Percentiles rank a stretch among this genome's conserved stretches.
Evolutionary conservation across 306 rosid genomes (phyloP).

Genomic region (Macrotyloma uniflorum): DNA sequence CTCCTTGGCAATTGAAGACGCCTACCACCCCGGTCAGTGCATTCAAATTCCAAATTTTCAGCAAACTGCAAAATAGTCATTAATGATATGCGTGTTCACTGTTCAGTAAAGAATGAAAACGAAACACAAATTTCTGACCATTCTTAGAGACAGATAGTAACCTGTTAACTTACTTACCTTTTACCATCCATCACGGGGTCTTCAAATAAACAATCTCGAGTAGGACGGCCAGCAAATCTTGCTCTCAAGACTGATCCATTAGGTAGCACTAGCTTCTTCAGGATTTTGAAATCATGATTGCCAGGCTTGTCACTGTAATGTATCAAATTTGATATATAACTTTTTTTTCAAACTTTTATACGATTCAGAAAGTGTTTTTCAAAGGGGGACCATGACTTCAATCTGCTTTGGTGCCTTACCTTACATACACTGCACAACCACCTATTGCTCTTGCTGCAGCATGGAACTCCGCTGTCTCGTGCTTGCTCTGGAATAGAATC

Average conservation of each 20-base stretch:
- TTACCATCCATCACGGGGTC: slow-evolving; percentile 67
- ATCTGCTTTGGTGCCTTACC: slow-evolving; percentile 46
- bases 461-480: slow-evolving; percentile 74
- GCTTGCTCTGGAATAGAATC: slow-evolving; percentile 60
- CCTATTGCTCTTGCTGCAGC: slow-evolving; percentile 88
- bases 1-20: slow-evolving; percentile 76
- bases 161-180: slow-evolving; percentile 43
- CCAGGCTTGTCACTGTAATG: slow-evolving; percentile 68
- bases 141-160: neutral
- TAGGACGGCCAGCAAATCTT: slow-evolving; percentile 68
- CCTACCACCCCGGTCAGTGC: slow-evolving; percentile 65
- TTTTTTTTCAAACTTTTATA: neutral
- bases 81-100: neutral
- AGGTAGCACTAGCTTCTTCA: slow-evolving; percentile 64
- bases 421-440: slow-evolving; percentile 74
- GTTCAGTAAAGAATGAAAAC: slow-evolving; percentile 15
- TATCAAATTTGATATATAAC: slow-evolving; percentile 1
- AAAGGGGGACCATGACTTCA: neutral
- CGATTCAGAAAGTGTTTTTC: neutral
- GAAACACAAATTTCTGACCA: neutral
- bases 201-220: slow-evolving; percentile 70
- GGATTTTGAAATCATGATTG: slow-evolving; percentile 68
- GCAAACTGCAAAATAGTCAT: slow-evolving; percentile 45
- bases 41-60: slow-evolving; percentile 79
- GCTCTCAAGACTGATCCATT: slow-evolving; percentile 78